phyloP scores from a whole-genome alignment of 2,329 filamentous ascomycete genomes.

The Arachnopeziza araneosa region DNA sequence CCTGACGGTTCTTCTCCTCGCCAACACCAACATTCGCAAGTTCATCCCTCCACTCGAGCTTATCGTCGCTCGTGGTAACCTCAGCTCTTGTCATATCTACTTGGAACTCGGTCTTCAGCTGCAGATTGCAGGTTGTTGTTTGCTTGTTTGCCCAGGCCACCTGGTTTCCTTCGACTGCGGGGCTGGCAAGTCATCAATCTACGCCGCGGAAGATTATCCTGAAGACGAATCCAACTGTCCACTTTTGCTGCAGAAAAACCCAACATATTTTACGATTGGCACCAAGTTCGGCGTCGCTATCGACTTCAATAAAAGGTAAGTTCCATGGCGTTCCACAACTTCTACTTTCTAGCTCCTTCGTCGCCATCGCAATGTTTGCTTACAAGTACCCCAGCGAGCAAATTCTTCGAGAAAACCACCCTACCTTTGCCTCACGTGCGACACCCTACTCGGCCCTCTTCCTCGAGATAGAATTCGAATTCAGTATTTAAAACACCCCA shows the following conservation, averaged over 20 bases:
- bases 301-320: slow-evolving; percentile 2
- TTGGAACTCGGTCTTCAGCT: neutral
- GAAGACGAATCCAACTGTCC: neutral
- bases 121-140: neutral
- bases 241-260: neutral
- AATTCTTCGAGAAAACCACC: neutral
- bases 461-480: neutral
- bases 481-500: neutral
- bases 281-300: neutral
- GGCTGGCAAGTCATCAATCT: neutral
- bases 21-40: neutral
- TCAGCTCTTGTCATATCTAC: neutral
- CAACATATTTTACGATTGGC: slow-evolving; percentile 1
- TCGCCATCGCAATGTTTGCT: slow-evolving; percentile 8
- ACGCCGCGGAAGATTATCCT: neutral
- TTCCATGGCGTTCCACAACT: neutral
- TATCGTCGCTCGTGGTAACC: neutral
- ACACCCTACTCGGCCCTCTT: neutral
- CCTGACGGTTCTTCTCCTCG: neutral
- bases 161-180: neutral
- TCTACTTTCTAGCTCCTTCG: slow-evolving; percentile 3
- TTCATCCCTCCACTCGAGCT: neutral
- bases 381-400: slow-evolving; percentile 3
- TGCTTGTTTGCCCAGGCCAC: neutral
- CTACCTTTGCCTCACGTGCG: slow-evolving; percentile 4